Percentiles rank a stretch among this genome's conserved stretches.
phyloP scores from a whole-genome alignment of 2,329 filamentous ascomycete species.

The Penicillium sp. region DNA sequence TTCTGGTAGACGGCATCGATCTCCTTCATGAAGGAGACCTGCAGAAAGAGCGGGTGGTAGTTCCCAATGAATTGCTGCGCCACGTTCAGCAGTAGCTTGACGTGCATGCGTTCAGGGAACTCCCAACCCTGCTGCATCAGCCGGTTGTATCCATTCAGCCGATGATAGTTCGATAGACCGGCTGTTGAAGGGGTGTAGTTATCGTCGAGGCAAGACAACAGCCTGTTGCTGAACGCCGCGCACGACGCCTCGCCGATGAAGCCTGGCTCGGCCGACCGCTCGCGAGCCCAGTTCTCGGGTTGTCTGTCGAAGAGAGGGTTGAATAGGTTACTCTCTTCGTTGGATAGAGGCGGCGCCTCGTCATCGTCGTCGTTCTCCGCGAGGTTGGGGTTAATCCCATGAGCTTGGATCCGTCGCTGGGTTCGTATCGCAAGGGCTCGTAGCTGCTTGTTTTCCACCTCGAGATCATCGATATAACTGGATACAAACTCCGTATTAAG shows the following conservation, averaged over 20 bases:
- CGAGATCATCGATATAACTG: constrained; percentile 14
- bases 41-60: constrained; percentile 17
- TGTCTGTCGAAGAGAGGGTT: constrained; percentile 18
- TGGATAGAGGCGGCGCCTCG: constrained; percentile 13
- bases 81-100: constrained; percentile 14
- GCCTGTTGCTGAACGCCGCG: constrained; percentile 18
- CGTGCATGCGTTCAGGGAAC: constrained; percentile 17
- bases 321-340: constrained; percentile 16
- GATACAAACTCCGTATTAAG: not conserved
- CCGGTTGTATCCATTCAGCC: constrained; percentile 1
- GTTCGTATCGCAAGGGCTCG: not conserved
- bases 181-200: constrained; percentile 14
- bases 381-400: not conserved
- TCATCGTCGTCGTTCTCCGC: constrained; percentile 6
- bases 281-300: constrained; percentile 9
- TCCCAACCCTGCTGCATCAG: not conserved
- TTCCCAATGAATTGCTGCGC: constrained; percentile 18
- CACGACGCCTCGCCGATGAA: constrained; percentile 19
- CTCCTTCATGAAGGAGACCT: constrained; percentile 15
- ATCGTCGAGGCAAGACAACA: constrained; percentile 15
- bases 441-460: constrained; percentile 11
- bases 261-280: constrained; percentile 12
- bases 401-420: not conserved
- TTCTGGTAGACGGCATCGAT: constrained; percentile 15
- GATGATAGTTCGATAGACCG: constrained; percentile 15